A percentile compares a stretch with the other conserved stretches of the same genome.
phyloP scores from a whole-genome alignment of 495 filamentous ascomycete genomes.

The Niebla homalea region DNA sequence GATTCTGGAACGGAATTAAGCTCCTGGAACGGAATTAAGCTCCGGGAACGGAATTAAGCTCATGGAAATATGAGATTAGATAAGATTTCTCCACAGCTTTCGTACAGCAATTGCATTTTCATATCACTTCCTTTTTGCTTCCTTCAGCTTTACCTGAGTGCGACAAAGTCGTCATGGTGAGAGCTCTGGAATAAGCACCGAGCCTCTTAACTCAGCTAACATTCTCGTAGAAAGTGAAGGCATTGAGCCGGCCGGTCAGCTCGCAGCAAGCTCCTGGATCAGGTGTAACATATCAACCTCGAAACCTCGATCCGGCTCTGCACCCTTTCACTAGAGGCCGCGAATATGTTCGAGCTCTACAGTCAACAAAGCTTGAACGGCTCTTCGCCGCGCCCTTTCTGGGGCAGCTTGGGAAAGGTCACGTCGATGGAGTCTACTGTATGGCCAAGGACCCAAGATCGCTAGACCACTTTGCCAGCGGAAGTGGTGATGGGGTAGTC shows the following conservation, averaged over 20 bases:
- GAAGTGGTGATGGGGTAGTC: conserved; percentile 73
- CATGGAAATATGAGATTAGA: too few species aligned
- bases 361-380: conserved; percentile 85
- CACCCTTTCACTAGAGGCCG: conserved; percentile 92
- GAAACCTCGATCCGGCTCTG: conserved; percentile 83
- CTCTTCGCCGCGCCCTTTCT: conserved; percentile 95
- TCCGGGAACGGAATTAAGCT: too few species aligned
- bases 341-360: conserved; percentile 81
- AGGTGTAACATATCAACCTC: conserved; percentile 54
- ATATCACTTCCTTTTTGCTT: neutral
- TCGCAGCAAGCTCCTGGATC: conserved; percentile 71
- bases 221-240: conserved; percentile 68
- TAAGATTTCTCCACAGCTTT: too few species aligned
- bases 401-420: conserved; percentile 72
- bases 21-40: too few species aligned
- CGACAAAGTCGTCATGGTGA: conserved; percentile 8
- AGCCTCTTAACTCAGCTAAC: neutral
- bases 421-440: conserved; percentile 83
- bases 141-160: neutral
- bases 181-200: neutral
- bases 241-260: conserved; percentile 63
- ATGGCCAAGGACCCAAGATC: conserved; percentile 59
- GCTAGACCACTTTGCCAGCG: conserved; percentile 59
- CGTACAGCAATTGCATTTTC: too few species aligned
- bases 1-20: too few species aligned